phyloP scores from a whole-genome alignment of 108 stramenopile genomes.

The Skeletonema potamos region DNA sequence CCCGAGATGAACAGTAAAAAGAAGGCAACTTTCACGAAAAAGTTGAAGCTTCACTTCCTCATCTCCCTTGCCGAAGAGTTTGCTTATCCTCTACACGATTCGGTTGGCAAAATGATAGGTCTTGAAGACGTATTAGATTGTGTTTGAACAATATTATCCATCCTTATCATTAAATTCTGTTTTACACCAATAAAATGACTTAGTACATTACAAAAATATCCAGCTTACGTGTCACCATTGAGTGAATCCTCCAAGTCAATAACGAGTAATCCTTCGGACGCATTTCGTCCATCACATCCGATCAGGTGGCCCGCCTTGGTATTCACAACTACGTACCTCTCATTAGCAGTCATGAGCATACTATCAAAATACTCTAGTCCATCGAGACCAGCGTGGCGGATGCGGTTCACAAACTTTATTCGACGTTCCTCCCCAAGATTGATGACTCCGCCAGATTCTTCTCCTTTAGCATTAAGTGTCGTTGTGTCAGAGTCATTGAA shows the following conservation, averaged over 20 bases:
- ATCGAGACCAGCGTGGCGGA: constrained; percentile 65
- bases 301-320: constrained; percentile 66
- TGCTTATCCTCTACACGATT: constrained; percentile 14
- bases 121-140: constrained; percentile 7
- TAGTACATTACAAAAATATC: not conserved
- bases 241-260: constrained; percentile 54
- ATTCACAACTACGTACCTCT: constrained; percentile 66
- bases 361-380: constrained; percentile 60
- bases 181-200: too few relatives aligned
- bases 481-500: constrained; percentile 1
- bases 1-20: constrained; percentile 23
- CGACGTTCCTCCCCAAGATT: constrained; percentile 12
- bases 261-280: constrained; percentile 58
- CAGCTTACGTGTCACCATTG: not conserved
- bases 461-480: not conserved
- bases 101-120: constrained; percentile 20
- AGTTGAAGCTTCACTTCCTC: constrained; percentile 15
- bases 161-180: not conserved
- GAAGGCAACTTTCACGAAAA: constrained; percentile 16
- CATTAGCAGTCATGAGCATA: constrained; percentile 62
- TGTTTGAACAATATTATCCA: not conserved
- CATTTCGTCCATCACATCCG: constrained; percentile 40
- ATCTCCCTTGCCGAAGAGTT: constrained; percentile 34
- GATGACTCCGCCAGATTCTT: constrained; percentile 46
- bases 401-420: constrained; percentile 51